Base-by-base conservation (phyloP, 2,329 filamentous ascomycete species). In the Diaporthe vexans region DNA sequence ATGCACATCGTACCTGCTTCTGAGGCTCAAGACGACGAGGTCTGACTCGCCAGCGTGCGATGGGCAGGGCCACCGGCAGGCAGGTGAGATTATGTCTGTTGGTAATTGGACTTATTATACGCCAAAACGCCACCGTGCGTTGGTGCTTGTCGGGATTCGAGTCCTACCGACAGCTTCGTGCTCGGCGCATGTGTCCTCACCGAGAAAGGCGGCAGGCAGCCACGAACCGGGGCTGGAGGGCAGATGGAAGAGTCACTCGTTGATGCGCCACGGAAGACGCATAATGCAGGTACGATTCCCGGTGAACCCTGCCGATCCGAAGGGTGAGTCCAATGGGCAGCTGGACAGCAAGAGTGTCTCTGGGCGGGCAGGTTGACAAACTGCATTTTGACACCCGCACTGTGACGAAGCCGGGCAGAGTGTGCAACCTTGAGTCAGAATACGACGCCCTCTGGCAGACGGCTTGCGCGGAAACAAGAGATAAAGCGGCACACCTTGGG, bases 281-380 rank as follows among this genome's bases (percentile, higher is more conserved):
- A 71, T 67, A 54, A 76, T 76, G 76, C 76, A 76, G 72, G 74
- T 74, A 76, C 75, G 51, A 73, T 46, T 51, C 17, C 61, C 58
- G 51, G 19, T n/a, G 68, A 56, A 57, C 35, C 61, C 37, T 56
- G 61, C 61, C 68, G 73, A 73, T 75, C 71, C 19, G 54, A 29
- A 17, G 57, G 51, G 15, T 69, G 43, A 71, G 57, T 70, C 57
- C 46, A 65, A 48, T 52, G 48, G 71, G 48, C 57, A 48, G 65
- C 54, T 65, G 56, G 48, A 73, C 46, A 57, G 59, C n/a, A 51
- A 15, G 19, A 19, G 46, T 51, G 63, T 51, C 26, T 67, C 24
- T 54, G 52, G 17, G 57, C 48, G 48, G 52, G 24, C 51, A 26
- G 33, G 61, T 54, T 54, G 33, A 56, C 43, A 29, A 29, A 13